phyloP scores from a whole-genome alignment of 257 asterid species.

The Solanum dulcamara region DNA sequence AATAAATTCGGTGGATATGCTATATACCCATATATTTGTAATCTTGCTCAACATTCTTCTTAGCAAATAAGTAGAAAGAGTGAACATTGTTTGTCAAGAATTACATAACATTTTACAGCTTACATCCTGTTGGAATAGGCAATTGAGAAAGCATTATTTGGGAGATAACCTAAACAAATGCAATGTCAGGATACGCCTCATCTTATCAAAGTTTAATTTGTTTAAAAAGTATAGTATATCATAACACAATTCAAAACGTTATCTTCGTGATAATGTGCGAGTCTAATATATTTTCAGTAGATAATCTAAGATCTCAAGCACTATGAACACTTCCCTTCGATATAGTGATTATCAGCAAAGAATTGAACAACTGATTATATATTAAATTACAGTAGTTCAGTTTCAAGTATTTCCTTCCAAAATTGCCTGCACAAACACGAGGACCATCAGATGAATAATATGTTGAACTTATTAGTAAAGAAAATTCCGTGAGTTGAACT shows the following conservation, averaged over 20 bases:
- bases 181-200: background rate
- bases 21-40: background rate
- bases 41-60: background rate
- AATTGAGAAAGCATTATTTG: background rate
- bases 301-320: background rate
- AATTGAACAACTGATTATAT: background rate
- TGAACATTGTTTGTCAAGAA: background rate
- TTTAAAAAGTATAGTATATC: background rate
- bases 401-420: background rate
- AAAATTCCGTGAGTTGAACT: background rate
- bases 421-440: background rate
- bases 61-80: background rate
- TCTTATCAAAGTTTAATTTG: background rate
- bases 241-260: background rate
- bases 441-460: background rate
- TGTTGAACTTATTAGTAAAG: background rate
- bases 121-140: background rate
- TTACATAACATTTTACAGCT: background rate
- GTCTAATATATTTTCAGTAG: background rate
- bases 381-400: background rate
- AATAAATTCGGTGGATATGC: background rate
- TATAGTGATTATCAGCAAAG: background rate
- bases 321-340: background rate
- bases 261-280: background rate
- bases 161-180: background rate